A percentile compares a stretch with the other conserved stretches of the same genome.
Evolutionary conservation across 2,329 filamentous ascomycete species (phyloP).

Genomic region (Pseudocercospora fijiensis): DNA sequence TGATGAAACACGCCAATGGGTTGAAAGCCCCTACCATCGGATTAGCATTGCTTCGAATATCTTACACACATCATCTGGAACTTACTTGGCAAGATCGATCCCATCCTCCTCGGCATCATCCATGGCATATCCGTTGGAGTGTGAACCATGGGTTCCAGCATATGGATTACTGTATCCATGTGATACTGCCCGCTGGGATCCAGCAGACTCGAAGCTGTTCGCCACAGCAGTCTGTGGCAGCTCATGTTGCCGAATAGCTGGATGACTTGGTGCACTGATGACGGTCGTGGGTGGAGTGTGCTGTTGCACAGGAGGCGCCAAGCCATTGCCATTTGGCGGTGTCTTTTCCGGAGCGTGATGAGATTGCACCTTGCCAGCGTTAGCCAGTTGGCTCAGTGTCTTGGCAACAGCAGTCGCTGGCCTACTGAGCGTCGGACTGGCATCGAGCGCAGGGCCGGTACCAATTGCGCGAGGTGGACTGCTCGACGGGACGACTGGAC

Average conservation of each 20-base stretch:
- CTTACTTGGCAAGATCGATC: conserved; percentile 53
- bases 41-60: conserved; percentile 17
- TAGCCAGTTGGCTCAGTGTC: conserved; percentile 34
- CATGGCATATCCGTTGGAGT: conserved; percentile 34
- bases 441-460: conserved; percentile 28
- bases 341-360: conserved; percentile 22
- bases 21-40: conserved; percentile 47
- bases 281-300: conserved; percentile 29
- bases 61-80: conserved; percentile 9
- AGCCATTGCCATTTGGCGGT: conserved; percentile 20
- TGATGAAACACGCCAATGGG: conserved; percentile 51
- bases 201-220: conserved; percentile 22
- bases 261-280: conserved; percentile 21
- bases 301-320: conserved; percentile 25
- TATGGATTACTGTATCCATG: conserved; percentile 20
- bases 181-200: conserved; percentile 8
- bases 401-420: conserved; percentile 36
- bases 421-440: conserved; percentile 35
- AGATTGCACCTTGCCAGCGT: conserved; percentile 18
- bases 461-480: conserved; percentile 30
- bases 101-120: conserved; percentile 48
- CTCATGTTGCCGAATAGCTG: conserved; percentile 22
- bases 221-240: conserved; percentile 26
- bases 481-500: conserved; percentile 38
- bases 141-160: conserved; percentile 6